Conservation (phyloP, 164 flowering plant species). For the Umbellularia californica region DNA sequence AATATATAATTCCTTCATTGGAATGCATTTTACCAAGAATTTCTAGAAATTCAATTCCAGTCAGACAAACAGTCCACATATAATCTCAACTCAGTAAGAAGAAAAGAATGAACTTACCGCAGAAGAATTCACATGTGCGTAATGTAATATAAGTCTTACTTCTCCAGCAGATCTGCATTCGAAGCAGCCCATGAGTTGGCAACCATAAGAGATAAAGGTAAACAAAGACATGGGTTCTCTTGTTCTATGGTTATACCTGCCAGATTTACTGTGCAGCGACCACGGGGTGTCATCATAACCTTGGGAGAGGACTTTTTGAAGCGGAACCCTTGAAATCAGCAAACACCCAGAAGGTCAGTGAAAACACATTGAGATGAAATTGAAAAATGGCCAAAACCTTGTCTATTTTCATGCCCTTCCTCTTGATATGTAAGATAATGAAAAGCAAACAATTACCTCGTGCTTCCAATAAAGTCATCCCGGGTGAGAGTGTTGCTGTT, state of each 20-base stretch:
- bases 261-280: conserved; percentile 65
- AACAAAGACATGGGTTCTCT: background rate
- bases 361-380: background rate
- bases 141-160: conserved; percentile 72
- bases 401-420: background rate
- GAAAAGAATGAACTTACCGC: background rate
- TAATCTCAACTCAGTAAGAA: background rate
- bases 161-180: conserved; percentile 72
- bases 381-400: background rate
- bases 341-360: background rate
- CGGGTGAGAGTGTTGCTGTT: conserved; percentile 69
- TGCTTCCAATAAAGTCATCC: conserved; percentile 85
- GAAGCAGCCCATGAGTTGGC: background rate
- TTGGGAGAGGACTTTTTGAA: conserved; percentile 65
- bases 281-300: conserved; percentile 78
- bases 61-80: background rate
- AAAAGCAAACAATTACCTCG: conserved; percentile 45
- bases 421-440: background rate
- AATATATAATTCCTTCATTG: too few species aligned
- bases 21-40: too few species aligned
- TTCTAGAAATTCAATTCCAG: too few species aligned
- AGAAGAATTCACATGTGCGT: conserved; percentile 40
- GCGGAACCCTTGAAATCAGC: conserved; percentile 49
- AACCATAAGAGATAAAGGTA: too few species aligned
- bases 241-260: conserved; percentile 40